A percentile compares a stretch with the other conserved stretches of the same genome.
Conservation (phyloP, 2,329 filamentous ascomycete species). For the Aureobasidium sp. region DNA sequence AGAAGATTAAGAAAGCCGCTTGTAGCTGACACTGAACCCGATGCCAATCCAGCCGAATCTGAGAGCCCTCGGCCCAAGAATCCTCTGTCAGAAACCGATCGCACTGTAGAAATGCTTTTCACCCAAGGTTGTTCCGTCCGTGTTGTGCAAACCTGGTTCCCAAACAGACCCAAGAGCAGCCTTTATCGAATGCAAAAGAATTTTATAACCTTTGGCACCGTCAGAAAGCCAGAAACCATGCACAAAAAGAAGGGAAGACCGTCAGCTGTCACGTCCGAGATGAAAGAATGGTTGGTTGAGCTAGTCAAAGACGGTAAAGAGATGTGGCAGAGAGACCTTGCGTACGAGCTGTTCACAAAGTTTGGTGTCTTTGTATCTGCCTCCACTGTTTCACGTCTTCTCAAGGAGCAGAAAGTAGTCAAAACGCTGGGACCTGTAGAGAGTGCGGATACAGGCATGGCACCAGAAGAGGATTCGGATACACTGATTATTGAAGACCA, state of each 20-base stretch:
- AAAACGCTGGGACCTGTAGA: neutral
- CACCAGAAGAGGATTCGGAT: neutral
- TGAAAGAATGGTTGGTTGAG: neutral
- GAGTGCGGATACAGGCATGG: neutral
- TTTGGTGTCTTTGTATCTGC: neutral
- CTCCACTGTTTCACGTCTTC: slow-evolving; percentile 2
- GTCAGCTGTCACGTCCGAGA: neutral
- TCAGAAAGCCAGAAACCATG: neutral
- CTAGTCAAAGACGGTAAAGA: neutral
- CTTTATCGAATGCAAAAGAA: slow-evolving; percentile 3
- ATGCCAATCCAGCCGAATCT: neutral
- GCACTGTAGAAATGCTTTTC: slow-evolving; percentile 2
- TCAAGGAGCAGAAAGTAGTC: neutral
- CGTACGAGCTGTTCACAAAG: neutral
- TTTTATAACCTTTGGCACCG: neutral
- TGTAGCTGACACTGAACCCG: neutral
- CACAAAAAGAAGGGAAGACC: slow-evolving; percentile 1
- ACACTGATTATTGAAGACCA: neutral
- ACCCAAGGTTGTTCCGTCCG: neutral
- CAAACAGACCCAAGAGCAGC: neutral
- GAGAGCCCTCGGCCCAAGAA: neutral
- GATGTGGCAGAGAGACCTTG: slow-evolving; percentile 7
- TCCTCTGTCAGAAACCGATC: neutral
- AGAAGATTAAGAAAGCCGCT: neutral
- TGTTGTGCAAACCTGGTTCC: slow-evolving; percentile 3